Conservation (phyloP, 176 grass and related monocot genomes). For the Musa schizocarpa region DNA sequence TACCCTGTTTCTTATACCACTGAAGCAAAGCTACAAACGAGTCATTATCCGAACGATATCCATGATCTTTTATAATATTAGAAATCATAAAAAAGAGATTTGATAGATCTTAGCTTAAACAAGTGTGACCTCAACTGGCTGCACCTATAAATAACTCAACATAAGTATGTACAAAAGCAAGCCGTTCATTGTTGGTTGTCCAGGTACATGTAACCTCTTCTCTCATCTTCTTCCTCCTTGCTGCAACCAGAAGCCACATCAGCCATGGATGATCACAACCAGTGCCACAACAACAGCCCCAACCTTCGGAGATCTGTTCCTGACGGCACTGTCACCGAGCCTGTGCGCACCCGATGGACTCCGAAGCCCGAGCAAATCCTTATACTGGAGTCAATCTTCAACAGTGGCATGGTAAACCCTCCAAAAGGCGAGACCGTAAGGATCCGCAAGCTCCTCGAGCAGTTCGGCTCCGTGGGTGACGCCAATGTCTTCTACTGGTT, state of each 20-base stretch:
- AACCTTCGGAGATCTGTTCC: constrained; percentile 28
- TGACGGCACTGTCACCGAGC: constrained; percentile 27
- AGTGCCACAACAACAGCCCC: background rate
- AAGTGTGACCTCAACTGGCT: background rate
- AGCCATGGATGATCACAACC: background rate
- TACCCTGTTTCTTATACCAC: too few relatives aligned
- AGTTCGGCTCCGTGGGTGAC: constrained; percentile 82
- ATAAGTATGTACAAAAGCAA: background rate
- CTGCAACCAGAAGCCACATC: background rate
- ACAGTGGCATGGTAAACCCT: constrained; percentile 94
- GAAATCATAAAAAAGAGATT: background rate
- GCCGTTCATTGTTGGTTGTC: too few relatives aligned
- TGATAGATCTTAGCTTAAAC: background rate
- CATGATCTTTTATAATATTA: too few relatives aligned
- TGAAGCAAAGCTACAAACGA: too few relatives aligned
- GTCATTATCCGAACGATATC: too few relatives aligned
- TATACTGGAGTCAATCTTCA: constrained; percentile 95
- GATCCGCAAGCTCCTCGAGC: constrained; percentile 86
- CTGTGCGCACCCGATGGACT: constrained; percentile 74
- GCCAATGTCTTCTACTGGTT: constrained; percentile 98
- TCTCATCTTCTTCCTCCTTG: background rate
- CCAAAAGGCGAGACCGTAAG: constrained; percentile 83
- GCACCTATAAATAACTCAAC: background rate
- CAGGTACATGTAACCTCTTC: background rate
- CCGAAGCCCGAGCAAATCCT: constrained; percentile 93